Conservation (phyloP, 805 yeast genomes). For the Wickerhamiella lipophila region DNA sequence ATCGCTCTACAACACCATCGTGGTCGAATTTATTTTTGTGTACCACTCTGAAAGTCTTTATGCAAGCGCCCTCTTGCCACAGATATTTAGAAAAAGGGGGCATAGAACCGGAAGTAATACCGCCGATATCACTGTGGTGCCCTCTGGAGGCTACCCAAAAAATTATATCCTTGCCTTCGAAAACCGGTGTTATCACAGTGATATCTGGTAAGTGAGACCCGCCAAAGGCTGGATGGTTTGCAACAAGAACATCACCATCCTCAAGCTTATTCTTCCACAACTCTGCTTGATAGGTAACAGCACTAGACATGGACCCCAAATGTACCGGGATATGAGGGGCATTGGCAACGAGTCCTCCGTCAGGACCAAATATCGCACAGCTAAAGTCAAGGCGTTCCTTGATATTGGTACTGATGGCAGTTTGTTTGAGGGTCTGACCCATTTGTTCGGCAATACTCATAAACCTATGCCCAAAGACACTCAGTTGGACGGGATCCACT, state of each 20-base stretch:
- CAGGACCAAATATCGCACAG: constrained; percentile 66
- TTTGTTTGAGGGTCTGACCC: constrained; percentile 70
- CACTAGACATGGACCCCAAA: constrained; percentile 74
- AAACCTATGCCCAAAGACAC: constrained; percentile 71
- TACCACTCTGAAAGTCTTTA: constrained; percentile 64
- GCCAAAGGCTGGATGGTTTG: constrained; percentile 75
- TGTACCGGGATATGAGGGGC: constrained; percentile 87
- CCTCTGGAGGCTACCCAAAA: constrained; percentile 92
- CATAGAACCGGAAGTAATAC: constrained; percentile 84
- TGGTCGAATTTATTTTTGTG: constrained; percentile 63
- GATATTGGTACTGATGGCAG: constrained; percentile 70
- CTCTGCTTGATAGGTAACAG: constrained; percentile 52
- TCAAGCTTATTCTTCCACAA: constrained; percentile 51
- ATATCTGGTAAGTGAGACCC: constrained; percentile 85
- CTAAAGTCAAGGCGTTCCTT: constrained; percentile 75
- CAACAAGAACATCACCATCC: constrained; percentile 63
- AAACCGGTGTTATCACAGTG: constrained; percentile 85
- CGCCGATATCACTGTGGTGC: constrained; percentile 95
- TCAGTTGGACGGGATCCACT: constrained; percentile 57
- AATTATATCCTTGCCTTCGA: constrained; percentile 45
- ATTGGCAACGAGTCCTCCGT: constrained; percentile 72
- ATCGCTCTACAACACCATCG: constrained; percentile 45
- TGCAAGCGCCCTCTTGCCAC: constrained; percentile 86
- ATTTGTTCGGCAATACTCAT: constrained; percentile 88
- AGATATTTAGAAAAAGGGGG: constrained; percentile 80